Base-by-base conservation (phyloP, 2,329 filamentous ascomycete genomes). In the Tolypocladium tropicale region DNA sequence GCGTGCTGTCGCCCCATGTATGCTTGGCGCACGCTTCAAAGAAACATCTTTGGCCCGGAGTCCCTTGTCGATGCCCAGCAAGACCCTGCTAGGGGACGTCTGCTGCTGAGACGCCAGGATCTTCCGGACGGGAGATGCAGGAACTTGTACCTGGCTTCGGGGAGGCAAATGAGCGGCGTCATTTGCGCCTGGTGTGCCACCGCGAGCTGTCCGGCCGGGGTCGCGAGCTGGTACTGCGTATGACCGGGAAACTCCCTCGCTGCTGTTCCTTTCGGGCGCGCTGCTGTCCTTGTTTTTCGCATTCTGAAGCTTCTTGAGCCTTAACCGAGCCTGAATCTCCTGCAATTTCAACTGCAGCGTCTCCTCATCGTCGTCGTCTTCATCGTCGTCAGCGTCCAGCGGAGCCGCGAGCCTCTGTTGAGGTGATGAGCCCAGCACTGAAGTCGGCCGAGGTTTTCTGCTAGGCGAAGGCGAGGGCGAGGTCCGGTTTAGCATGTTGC, bases 61-160 rank as follows among this genome's bases (percentile, higher is more conserved):
- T 1, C 90, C 91, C 68, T 95, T 95, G 71, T 96, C 92, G 59
- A 97, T 95, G 6, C 94, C 93, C 18, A 97, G 71, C 21, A 90
- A 72, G 16, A 94, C 82, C 58, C 92, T 80, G 54, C 87, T 87
- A 1, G 94, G 93, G 1, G 92, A 96, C 30, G 79, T 83, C 37
- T 84, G 85, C 16, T 81, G 75, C 2, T 76, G 67, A 1, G 71
- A 67, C 16, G 75, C 70, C 68, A 78, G 72, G 63, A 76, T 62
- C 74, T 83, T 70, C 73, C 79, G 86, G 5, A 93, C 88, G 0
- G 91, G 82, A 10, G 84, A 86, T 3, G 81, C 83, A 2, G 90
- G 90, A 16, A 97, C 88, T 69, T 95, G 83, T 1, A 95, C 73
- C 66, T 67, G 36, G 61, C 58, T 60, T 72, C 71, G 53, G 59